Evolutionary conservation across 2,329 filamentous ascomycete genomes (phyloP).

Genomic region (Chrysoporthe puriensis): DNA sequence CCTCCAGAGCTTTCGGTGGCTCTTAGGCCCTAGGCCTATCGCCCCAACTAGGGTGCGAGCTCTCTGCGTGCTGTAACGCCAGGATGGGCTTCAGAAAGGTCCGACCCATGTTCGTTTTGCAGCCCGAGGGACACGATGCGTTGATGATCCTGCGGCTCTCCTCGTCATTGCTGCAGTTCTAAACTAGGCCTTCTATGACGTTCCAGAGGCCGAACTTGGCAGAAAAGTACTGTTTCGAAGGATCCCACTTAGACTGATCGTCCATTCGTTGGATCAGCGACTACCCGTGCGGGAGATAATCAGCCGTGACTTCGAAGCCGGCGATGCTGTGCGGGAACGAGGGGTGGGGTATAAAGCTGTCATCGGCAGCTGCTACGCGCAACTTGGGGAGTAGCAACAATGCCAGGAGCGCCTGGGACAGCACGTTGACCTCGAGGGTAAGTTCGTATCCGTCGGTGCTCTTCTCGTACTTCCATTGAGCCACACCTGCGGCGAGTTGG

Average conservation of each 20-base stretch:
- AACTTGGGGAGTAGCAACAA: slow-evolving; percentile 55
- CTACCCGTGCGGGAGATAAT: slow-evolving; percentile 25
- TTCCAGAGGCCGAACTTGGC: slow-evolving; percentile 42
- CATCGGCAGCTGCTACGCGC: slow-evolving; percentile 34
- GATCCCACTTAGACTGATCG: slow-evolving; percentile 30
- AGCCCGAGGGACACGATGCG: slow-evolving; percentile 48
- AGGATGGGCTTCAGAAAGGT: slow-evolving; percentile 37
- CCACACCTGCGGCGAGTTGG: slow-evolving; percentile 49
- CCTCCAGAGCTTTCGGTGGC: slow-evolving; percentile 48
- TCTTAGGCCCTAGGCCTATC: slow-evolving; percentile 44
- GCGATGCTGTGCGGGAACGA: slow-evolving; percentile 42
- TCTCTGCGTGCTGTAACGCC: slow-evolving; percentile 39
- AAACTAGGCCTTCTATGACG: slow-evolving; percentile 43
- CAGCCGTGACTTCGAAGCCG: slow-evolving; percentile 29
- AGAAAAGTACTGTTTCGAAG: slow-evolving; percentile 33
- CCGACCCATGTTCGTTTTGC: slow-evolving; percentile 45
- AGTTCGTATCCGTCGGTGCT: slow-evolving; percentile 51
- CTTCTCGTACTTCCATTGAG: slow-evolving; percentile 40
- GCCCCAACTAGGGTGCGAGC: slow-evolving; percentile 47
- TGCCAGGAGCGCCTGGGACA: slow-evolving; percentile 59
- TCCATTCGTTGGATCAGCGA: slow-evolving; percentile 28
- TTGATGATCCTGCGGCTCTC: slow-evolving; percentile 42
- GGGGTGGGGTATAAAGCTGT: slow-evolving; percentile 42
- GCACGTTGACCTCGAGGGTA: slow-evolving; percentile 59
- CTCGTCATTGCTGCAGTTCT: slow-evolving; percentile 30